phyloP scores from a whole-genome alignment of 176 grass and related monocot genomes.

The Juncus inflexus region DNA sequence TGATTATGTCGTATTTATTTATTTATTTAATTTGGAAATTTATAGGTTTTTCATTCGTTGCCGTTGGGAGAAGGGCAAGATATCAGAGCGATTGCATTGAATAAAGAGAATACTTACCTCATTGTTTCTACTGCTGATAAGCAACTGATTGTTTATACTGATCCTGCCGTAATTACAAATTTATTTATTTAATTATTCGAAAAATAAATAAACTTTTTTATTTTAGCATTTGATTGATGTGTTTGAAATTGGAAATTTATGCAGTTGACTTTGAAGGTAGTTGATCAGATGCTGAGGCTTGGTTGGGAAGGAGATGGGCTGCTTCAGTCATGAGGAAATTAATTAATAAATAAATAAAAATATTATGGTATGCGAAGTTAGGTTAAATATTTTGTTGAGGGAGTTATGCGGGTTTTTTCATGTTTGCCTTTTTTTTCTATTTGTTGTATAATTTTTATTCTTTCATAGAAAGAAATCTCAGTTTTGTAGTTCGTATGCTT shows the following conservation, averaged over 20 bases:
- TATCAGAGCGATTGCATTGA: constrained; percentile 67
- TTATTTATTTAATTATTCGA: background rate
- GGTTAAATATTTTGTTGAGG: constrained; percentile 14
- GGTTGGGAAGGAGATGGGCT: constrained; percentile 98
- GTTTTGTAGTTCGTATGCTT: constrained; percentile 28
- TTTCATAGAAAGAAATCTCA: constrained; percentile 32
- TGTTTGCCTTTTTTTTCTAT: background rate
- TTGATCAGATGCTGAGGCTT: constrained; percentile 99
- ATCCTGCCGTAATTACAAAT: constrained; percentile 72
- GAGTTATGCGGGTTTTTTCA: background rate
- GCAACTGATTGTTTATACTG: constrained; percentile 74
- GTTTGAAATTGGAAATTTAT: constrained; percentile 14
- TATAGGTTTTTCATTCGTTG: constrained; percentile 65
- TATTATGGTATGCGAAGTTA: background rate
- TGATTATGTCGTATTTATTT: background rate
- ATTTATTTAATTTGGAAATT: background rate
- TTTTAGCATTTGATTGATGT: background rate
- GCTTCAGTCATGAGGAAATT: constrained; percentile 52
- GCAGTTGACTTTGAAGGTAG: constrained; percentile 96
- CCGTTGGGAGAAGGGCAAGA: constrained; percentile 66
- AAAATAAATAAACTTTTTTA: background rate
- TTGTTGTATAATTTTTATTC: constrained; percentile 16
- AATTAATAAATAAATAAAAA: background rate
- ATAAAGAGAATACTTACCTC: constrained; percentile 95
- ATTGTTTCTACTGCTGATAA: constrained; percentile 89